A percentile compares a stretch with the other conserved stretches of the same genome.
Conservation (phyloP, 78 protist genomes). For the Dictyostelium firmibasis region DNA sequence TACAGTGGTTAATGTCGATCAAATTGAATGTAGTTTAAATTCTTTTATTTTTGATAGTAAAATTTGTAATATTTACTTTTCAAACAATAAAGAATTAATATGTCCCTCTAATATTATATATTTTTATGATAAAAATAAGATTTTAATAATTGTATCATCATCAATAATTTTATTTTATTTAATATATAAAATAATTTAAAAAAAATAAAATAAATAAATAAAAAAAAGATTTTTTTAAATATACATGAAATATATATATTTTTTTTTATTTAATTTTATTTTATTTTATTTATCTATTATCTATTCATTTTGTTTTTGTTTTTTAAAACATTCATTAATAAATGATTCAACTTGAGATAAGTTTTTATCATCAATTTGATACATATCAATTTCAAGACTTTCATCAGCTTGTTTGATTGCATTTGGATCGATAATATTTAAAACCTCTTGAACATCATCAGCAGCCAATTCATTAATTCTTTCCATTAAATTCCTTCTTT, state of each 20-base stretch:
- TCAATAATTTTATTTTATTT: background rate
- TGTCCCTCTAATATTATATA: background rate
- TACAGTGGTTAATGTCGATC: background rate
- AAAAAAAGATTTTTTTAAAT: background rate
- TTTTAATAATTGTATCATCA: background rate
- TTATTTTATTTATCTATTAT: background rate
- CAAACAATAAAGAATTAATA: background rate
- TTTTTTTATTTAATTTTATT: background rate
- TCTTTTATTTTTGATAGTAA: background rate
- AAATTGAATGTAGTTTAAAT: background rate
- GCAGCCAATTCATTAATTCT: constrained; percentile 10
- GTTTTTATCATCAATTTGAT: constrained; percentile 54
- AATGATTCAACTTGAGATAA: constrained; percentile 34
- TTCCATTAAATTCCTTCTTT: constrained; percentile 20
- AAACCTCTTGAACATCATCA: background rate
- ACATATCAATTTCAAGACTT: constrained; percentile 54
- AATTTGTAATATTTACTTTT: background rate
- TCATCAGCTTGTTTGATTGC: constrained; percentile 57
- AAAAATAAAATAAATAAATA: background rate
- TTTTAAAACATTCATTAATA: constrained; percentile 12
- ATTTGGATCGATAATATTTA: constrained; percentile 33
- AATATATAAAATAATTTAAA: too few relatives aligned
- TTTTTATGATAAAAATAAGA: background rate
- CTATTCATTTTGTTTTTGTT: background rate
- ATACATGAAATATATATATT: background rate